phyloP scores from a whole-genome alignment of 441 rosid genomes.

The Sinapis alba region DNA sequence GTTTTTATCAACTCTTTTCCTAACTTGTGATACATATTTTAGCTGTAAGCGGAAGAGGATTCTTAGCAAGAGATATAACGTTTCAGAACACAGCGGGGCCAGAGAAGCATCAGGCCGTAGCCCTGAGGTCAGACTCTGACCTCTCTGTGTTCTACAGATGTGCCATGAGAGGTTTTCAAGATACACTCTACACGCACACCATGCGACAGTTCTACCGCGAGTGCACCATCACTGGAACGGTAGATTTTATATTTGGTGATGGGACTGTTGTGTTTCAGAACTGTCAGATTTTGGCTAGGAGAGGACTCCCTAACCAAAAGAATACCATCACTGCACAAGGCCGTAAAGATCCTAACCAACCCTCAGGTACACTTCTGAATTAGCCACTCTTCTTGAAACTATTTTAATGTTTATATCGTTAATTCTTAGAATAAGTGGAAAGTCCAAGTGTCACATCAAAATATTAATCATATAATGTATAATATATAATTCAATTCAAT shows the following conservation, averaged over 20 bases:
- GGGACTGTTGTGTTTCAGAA: slow-evolving; percentile 44
- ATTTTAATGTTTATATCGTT: not conserved
- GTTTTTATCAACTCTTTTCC: not conserved
- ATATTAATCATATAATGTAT: not conserved
- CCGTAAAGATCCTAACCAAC: slow-evolving; percentile 39
- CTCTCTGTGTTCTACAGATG: slow-evolving; percentile 66
- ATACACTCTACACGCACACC: slow-evolving; percentile 84
- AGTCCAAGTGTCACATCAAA: not conserved
- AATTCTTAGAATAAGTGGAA: not conserved
- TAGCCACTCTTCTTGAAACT: not conserved
- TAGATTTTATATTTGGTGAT: slow-evolving; percentile 45
- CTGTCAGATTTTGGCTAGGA: slow-evolving; percentile 42
- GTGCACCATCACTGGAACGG: slow-evolving; percentile 56
- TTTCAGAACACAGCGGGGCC: slow-evolving; percentile 90
- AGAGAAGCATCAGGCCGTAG: slow-evolving; percentile 81
- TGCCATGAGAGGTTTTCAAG: slow-evolving; percentile 75
- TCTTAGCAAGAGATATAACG: slow-evolving; percentile 78
- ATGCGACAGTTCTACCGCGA: slow-evolving; percentile 92
- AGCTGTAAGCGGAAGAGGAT: slow-evolving; percentile 92
- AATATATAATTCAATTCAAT: no score
- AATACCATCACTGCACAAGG: slow-evolving; percentile 48
- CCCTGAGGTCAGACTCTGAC: slow-evolving; percentile 77
- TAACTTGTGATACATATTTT: not conserved
- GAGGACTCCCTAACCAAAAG: slow-evolving; percentile 41
- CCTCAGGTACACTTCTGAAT: slow-evolving; percentile 35